phyloP scores from a whole-genome alignment of 257 asterid genomes.

The Leonotis leonurus region DNA sequence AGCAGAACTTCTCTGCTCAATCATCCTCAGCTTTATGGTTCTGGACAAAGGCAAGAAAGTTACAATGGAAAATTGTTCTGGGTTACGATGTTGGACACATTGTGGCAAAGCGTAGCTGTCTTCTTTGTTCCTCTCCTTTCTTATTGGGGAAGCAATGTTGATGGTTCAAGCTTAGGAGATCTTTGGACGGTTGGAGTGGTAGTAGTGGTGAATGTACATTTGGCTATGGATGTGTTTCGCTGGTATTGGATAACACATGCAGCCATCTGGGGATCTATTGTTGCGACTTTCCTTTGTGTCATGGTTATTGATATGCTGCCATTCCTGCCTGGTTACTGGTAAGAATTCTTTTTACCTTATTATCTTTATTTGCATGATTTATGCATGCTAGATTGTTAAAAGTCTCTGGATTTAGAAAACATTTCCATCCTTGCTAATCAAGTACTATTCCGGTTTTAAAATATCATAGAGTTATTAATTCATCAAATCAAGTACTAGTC shows the following conservation, averaged over 20 bases:
- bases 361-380: neutral
- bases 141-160: slow-evolving; percentile 64
- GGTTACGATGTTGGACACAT: slow-evolving; percentile 69
- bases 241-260: slow-evolving; percentile 95
- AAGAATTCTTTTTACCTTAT: slow-evolving; percentile 8
- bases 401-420: neutral
- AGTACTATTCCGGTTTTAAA: neutral
- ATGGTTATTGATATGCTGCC: slow-evolving; percentile 63
- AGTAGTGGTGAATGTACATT: slow-evolving; percentile 70
- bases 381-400: neutral
- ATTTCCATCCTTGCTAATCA: neutral
- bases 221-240: slow-evolving; percentile 82
- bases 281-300: slow-evolving; percentile 73
- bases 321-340: slow-evolving; percentile 85
- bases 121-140: slow-evolving; percentile 73
- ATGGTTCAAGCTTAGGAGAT: slow-evolving; percentile 85
- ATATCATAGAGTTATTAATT: neutral
- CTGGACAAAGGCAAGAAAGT: slow-evolving; percentile 86
- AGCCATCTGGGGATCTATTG: slow-evolving; percentile 86
- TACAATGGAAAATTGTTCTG: slow-evolving; percentile 73
- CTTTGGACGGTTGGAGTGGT: slow-evolving; percentile 88
- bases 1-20: slow-evolving; percentile 63
- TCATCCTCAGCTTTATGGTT: slow-evolving; percentile 83
- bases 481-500: no score
- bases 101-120: slow-evolving; percentile 87